Conservation (phyloP, 176 grass and related monocot genomes). For the Oryza longistaminata region DNA sequence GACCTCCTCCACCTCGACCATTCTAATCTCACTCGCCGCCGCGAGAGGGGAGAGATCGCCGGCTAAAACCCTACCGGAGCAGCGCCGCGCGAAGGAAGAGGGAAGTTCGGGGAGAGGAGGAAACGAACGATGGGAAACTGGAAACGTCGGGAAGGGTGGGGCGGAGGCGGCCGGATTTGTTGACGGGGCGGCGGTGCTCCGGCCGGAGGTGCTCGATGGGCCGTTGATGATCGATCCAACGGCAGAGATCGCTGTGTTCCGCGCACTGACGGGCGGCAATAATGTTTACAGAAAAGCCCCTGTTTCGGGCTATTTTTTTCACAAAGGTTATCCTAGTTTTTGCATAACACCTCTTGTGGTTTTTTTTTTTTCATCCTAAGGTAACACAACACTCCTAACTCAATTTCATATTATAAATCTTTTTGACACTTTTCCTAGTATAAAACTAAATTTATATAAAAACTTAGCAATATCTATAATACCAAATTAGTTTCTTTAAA, state of each 20-base stretch:
- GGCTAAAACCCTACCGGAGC: not conserved
- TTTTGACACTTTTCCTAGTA: no score
- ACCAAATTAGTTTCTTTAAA: no score
- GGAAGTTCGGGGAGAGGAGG: no score
- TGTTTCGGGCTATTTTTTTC: no score
- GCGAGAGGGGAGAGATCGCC: not conserved
- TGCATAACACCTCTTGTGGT: no score
- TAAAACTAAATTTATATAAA: no score
- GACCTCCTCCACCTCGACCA: slow-evolving; percentile 47
- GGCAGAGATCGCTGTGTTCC: not conserved
- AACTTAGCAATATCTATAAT: no score
- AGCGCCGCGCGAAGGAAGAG: not conserved
- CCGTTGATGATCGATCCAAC: not conserved
- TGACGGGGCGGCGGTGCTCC: not conserved
- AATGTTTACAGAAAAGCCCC: not conserved
- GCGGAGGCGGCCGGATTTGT: not conserved
- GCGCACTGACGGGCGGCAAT: no score
- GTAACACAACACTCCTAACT: no score
- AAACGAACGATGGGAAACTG: not conserved
- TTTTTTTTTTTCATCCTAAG: no score
- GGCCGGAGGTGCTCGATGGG: not conserved
- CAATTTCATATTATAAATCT: no score
- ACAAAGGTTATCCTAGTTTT: no score
- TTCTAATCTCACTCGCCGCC: not conserved
- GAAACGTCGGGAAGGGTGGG: not conserved